A percentile compares a stretch with the other conserved stretches of the same genome.
phyloP scores from a whole-genome alignment of 129 eudicot genomes.

The Arctium lappa region DNA sequence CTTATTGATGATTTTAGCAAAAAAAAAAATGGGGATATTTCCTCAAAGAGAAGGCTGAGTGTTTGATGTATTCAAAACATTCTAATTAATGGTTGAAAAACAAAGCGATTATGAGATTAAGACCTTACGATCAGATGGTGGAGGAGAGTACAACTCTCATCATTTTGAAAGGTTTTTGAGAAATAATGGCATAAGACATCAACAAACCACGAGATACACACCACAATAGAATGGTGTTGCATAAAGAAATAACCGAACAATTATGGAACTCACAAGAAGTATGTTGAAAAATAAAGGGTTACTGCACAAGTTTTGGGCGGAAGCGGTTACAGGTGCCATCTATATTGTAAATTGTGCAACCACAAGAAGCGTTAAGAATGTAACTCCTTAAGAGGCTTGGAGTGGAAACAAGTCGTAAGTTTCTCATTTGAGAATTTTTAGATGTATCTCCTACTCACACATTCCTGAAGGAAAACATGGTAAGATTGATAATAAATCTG shows the following conservation, averaged over 20 bases:
- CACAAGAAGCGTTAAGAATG: neutral
- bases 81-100: neutral
- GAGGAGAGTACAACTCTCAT: neutral
- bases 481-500: neutral
- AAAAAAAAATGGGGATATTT: slow-evolving; percentile 1
- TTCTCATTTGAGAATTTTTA: neutral
- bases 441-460: neutral
- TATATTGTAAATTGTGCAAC: neutral
- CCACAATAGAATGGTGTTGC: neutral
- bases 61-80: neutral
- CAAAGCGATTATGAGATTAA: neutral
- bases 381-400: slow-evolving; percentile 3
- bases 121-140: neutral
- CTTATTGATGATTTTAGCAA: neutral
- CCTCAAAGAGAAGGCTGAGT: neutral
- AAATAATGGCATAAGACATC: neutral
- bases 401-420: neutral
- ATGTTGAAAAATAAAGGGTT: neutral
- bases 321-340: neutral
- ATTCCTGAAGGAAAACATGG: neutral
- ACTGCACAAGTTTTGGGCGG: neutral
- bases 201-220: neutral
- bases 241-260: neutral
- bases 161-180: neutral
- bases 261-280: too few species aligned